Conservation (phyloP, 768 basidiomycete species). For the Flagelloscypha sp. region DNA sequence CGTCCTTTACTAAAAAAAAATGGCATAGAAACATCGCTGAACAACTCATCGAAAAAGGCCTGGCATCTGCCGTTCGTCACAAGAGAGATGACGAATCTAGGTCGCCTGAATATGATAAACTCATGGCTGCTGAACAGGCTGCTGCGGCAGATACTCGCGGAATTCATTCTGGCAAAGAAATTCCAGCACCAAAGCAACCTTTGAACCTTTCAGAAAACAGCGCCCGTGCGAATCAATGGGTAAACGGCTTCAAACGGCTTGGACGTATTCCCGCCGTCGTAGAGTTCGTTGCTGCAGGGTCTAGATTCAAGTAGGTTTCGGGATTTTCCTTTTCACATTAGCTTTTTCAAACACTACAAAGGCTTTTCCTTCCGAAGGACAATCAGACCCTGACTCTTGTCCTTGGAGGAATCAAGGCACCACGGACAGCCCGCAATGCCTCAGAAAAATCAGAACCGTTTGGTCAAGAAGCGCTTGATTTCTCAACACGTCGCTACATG, state of each 20-base stretch:
- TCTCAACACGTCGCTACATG: conserved; percentile 73
- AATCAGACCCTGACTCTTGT: conserved; percentile 92
- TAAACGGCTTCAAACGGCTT: conserved; percentile 85
- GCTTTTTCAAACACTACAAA: conserved; percentile 19
- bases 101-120: conserved; percentile 91
- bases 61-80: conserved; percentile 86
- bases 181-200: conserved; percentile 68
- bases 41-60: conserved; percentile 87
- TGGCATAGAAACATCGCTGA: conserved; percentile 79
- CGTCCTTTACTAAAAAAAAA: conserved; percentile 5
- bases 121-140: conserved; percentile 88
- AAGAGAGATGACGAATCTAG: conserved; percentile 93
- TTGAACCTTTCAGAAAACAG: conserved; percentile 85
- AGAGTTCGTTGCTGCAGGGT: conserved; percentile 90
- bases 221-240: conserved; percentile 74
- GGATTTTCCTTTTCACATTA: conserved; percentile 5
- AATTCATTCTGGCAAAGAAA: conserved; percentile 89
- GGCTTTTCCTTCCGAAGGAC: conserved; percentile 81
- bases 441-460: conserved; percentile 87
- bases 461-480: conserved; percentile 76
- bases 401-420: conserved; percentile 85
- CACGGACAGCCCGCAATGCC: conserved; percentile 70
- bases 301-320: conserved; percentile 80
- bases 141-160: conserved; percentile 74
- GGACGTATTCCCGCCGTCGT: conserved; percentile 81